phyloP scores from a whole-genome alignment of 495 filamentous ascomycete genomes.

The Echria macrotheca region DNA sequence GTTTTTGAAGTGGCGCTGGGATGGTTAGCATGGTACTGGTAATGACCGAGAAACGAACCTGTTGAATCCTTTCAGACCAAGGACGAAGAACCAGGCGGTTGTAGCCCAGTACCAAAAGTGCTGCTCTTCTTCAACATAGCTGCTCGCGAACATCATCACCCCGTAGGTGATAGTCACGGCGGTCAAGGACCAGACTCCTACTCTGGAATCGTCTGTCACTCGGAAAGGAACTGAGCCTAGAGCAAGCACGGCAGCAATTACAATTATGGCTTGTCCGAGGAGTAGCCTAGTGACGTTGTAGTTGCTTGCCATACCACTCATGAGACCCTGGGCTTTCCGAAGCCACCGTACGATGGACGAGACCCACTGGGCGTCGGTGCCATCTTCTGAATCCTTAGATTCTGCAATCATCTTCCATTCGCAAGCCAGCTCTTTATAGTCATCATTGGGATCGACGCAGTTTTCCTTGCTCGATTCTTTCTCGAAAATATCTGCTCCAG shows the following conservation, averaged over 20 bases:
- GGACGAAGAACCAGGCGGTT: constrained; percentile 66
- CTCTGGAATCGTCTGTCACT: constrained; percentile 1
- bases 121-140: constrained; percentile 96
- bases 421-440: constrained; percentile 60
- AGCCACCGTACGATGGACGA: constrained; percentile 50
- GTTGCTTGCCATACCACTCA: constrained; percentile 86
- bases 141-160: constrained; percentile 94
- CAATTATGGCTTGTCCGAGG: constrained; percentile 27
- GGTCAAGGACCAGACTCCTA: constrained; percentile 23
- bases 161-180: constrained; percentile 57
- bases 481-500: constrained; percentile 52
- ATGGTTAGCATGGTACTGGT: no score
- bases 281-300: constrained; percentile 60
- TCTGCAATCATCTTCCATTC: constrained; percentile 48
- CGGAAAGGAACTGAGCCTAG: constrained; percentile 15
- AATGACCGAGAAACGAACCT: no score
- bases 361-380: constrained; percentile 23
- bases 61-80: constrained; percentile 50
- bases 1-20: constrained; percentile 4
- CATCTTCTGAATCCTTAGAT: neutral
- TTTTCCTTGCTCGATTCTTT: constrained; percentile 23
- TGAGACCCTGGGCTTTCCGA: constrained; percentile 60
- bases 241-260: constrained; percentile 20
- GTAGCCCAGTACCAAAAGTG: constrained; percentile 96
- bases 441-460: constrained; percentile 41